A percentile compares a stretch with the other conserved stretches of the same genome.
Evolutionary conservation across 1,284 basidiomycete genomes (phyloP).

Genomic region (Agaricales sp.): DNA sequence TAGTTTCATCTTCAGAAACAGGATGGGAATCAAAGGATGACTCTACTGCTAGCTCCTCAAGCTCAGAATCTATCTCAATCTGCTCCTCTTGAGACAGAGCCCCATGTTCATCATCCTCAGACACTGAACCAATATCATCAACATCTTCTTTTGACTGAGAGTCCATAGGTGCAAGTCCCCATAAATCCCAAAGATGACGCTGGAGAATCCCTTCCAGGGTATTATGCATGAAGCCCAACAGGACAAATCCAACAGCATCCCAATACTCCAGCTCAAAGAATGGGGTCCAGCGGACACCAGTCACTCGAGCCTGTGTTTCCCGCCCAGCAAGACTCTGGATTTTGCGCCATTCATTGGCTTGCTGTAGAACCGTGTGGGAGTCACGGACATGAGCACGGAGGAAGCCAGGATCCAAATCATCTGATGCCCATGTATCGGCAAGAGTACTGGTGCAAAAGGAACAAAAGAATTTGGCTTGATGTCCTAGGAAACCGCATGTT

Average conservation of each 20-base stretch:
- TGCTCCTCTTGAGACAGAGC: neutral
- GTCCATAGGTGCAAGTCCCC: conserved; percentile 6
- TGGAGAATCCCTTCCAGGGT: conserved; percentile 10
- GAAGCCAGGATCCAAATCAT: too few species aligned
- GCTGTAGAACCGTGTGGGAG: neutral
- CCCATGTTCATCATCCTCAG: neutral
- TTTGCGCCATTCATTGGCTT: neutral
- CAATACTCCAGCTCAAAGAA: conserved; percentile 9
- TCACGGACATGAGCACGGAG: neutral
- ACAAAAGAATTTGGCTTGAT: conserved; percentile 15
- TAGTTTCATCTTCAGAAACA: neutral
- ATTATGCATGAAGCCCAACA: conserved; percentile 11
- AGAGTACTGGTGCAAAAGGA: conserved; percentile 15
- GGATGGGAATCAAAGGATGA: too few species aligned
- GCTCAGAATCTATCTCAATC: neutral
- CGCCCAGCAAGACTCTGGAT: neutral
- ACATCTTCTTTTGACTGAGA: neutral
- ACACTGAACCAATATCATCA: too few species aligned
- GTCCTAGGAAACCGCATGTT: conserved; percentile 15
- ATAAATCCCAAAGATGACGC: conserved; percentile 8
- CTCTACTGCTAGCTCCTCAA: neutral
- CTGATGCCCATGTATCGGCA: conserved; percentile 1
- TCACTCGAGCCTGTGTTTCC: neutral
- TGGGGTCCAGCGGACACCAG: conserved; percentile 11
- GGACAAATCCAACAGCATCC: conserved; percentile 7